phyloP scores from a whole-genome alignment of 2,329 filamentous ascomycete species.

The Arthrobotrys sphaeroides region DNA sequence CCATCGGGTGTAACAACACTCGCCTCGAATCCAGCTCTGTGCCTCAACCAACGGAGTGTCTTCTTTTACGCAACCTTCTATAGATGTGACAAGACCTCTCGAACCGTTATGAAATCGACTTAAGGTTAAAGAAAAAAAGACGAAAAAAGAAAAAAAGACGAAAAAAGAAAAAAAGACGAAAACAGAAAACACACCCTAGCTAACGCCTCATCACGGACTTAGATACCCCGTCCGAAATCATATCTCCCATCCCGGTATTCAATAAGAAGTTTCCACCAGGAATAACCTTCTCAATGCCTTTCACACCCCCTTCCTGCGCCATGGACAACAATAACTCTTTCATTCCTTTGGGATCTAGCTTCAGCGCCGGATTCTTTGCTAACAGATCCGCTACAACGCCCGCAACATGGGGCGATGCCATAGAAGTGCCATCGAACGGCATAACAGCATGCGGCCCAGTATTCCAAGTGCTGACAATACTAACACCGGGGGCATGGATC shows the following conservation, averaged over 20 bases:
- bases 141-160: not conserved
- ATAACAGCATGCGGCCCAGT: conserved; percentile 65
- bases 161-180: not conserved
- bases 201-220: not conserved
- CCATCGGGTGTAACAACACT: too few relatives aligned
- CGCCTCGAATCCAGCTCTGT: too few relatives aligned
- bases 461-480: conserved; percentile 67
- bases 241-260: conserved; percentile 26
- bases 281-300: conserved; percentile 25
- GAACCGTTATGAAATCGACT: too few relatives aligned
- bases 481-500: conserved; percentile 69
- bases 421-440: conserved; percentile 64
- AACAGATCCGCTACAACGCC: conserved; percentile 57
- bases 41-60: too few relatives aligned
- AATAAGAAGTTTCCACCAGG: conserved; percentile 13
- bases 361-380: conserved; percentile 44
- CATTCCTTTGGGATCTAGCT: conserved; percentile 54
- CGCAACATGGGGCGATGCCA: conserved; percentile 64
- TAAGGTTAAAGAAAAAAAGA: too few relatives aligned
- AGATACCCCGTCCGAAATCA: not conserved
- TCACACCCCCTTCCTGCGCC: conserved; percentile 33
- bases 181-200: too few relatives aligned
- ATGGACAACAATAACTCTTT: conserved; percentile 54
- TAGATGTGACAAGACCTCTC: too few relatives aligned
- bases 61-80: too few relatives aligned